Evolutionary conservation across 1,284 basidiomycete genomes (phyloP), one percentile per base, ranked within the genome.

Genomic region (Trametes hirsuta): DNA sequence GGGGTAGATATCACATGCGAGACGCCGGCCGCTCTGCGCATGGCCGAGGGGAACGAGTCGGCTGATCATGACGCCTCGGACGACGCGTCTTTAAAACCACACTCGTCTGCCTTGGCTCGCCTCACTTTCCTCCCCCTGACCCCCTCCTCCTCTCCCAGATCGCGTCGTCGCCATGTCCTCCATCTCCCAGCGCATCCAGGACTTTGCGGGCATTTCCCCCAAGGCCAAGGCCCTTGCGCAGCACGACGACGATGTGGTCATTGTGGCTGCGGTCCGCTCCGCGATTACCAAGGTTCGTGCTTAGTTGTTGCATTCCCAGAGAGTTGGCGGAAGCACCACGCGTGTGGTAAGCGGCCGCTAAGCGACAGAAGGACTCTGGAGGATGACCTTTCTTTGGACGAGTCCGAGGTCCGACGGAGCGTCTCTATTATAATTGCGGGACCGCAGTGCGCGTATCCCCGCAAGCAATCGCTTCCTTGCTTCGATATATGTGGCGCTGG

Each of bases 241-340:
- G 75, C 80, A 81, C 59, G 82, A 85, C 49, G 83, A 94, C 75
- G 95, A 97, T 76, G 91, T 98, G 48, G 97, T 98, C 69, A 92
- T 98, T 74, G 87, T 94, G 71, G 79, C 87, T 21, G 94, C 95
- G 21, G 85, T 94, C 58, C 90, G 97, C 64, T 93, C 95, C 37
- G 91, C 96, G 45, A 83, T 97, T 67, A 97, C 95, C 40, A 95
- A 94, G 83, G 93, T 91, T 21, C 53, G 76, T 67, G 41, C 46
- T 18, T 44, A 18, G 4, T 37, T 8, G 25, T 30, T 30, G 30
- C 30, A 5, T 30, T 30, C 30, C 8, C 30, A 30, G 30, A 30
- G 30, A 30, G 30, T 30, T 30, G 30, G 30, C 4, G 30, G 30
- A 30, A 8, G 30, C 30, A 30, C 8, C 30, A 5, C 30, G 30